Evolutionary conservation across 1,284 basidiomycete genomes (phyloP).

Genomic region (Ganoderma multipileum): DNA sequence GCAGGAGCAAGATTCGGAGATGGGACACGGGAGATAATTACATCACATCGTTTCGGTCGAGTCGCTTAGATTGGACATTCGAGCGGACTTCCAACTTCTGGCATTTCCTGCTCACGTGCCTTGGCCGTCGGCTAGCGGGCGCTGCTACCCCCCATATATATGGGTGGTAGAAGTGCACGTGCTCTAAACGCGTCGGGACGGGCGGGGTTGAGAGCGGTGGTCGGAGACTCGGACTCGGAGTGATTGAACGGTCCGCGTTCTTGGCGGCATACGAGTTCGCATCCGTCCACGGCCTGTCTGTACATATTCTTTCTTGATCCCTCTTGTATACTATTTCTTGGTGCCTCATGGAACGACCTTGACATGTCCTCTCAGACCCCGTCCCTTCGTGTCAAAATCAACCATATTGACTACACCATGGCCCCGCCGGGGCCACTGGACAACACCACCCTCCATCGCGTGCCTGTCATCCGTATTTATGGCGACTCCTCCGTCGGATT

Average conservation of each 20-base stretch:
- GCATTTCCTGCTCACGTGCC: background rate
- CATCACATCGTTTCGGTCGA: background rate
- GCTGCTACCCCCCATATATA: background rate
- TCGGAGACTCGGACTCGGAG: background rate
- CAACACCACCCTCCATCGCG: conserved; percentile 63
- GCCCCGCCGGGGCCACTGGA: conserved; percentile 66
- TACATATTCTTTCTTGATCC: conserved; percentile 19
- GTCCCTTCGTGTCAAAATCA: conserved; percentile 61
- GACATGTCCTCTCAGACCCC: conserved; percentile 32
- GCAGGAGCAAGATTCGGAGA: background rate
- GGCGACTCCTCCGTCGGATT: conserved; percentile 82
- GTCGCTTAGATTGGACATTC: background rate
- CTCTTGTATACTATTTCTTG: conserved; percentile 19
- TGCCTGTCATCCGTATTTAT: conserved; percentile 88
- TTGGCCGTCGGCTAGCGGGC: background rate
- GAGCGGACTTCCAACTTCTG: background rate
- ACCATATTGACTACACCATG: conserved; percentile 72
- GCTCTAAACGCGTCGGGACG: conserved; percentile 22
- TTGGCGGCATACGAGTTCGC: background rate
- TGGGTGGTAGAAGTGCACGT: conserved; percentile 17
- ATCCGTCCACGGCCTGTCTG: conserved; percentile 12
- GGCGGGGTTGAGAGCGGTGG: background rate
- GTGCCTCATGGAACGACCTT: conserved; percentile 14
- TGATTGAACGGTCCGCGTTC: too few species aligned
- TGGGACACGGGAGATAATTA: too few species aligned